phyloP scores from a whole-genome alignment of 2,329 filamentous ascomycete genomes.

The Phyllachora maydis region DNA sequence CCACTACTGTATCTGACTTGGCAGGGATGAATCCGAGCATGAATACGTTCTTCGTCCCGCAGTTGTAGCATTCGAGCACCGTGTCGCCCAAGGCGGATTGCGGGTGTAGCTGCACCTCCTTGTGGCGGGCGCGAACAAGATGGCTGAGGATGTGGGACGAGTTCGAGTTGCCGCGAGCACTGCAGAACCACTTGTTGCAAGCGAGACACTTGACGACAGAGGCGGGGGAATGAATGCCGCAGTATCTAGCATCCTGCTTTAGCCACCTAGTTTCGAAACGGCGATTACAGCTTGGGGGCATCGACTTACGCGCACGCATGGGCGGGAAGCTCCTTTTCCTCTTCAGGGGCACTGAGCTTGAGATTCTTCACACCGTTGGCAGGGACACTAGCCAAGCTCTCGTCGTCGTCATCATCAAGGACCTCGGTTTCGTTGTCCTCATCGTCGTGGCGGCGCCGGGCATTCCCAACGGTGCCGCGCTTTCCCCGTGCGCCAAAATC shows the following conservation, averaged over 20 bases:
- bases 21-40: slow-evolving; percentile 94
- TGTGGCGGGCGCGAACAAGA: slow-evolving; percentile 88
- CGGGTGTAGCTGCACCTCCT: slow-evolving; percentile 94
- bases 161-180: slow-evolving; percentile 84
- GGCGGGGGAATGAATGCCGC: slow-evolving; percentile 87
- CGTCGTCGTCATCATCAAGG: slow-evolving; percentile 64
- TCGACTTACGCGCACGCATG: slow-evolving; percentile 83
- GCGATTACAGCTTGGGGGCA: slow-evolving; percentile 1
- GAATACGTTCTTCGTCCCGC: slow-evolving; percentile 98
- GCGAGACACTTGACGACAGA: slow-evolving; percentile 91
- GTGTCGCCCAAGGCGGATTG: slow-evolving; percentile 87
- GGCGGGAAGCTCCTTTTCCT: slow-evolving; percentile 72
- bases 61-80: slow-evolving; percentile 96
- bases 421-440: slow-evolving; percentile 77
- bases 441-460: slow-evolving; percentile 45
- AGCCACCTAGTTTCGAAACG: slow-evolving; percentile 5
- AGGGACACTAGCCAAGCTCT: slow-evolving; percentile 59
- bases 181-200: slow-evolving; percentile 99
- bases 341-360: slow-evolving; percentile 36
- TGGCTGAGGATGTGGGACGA: slow-evolving; percentile 98
- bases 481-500: slow-evolving; percentile 39
- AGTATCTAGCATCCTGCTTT: slow-evolving; percentile 42
- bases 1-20: slow-evolving; percentile 95
- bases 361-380: slow-evolving; percentile 54
- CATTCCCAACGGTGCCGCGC: slow-evolving; percentile 22